Evolutionary conservation across 257 asterid genomes (phyloP).

Genomic region (Plantago major): DNA sequence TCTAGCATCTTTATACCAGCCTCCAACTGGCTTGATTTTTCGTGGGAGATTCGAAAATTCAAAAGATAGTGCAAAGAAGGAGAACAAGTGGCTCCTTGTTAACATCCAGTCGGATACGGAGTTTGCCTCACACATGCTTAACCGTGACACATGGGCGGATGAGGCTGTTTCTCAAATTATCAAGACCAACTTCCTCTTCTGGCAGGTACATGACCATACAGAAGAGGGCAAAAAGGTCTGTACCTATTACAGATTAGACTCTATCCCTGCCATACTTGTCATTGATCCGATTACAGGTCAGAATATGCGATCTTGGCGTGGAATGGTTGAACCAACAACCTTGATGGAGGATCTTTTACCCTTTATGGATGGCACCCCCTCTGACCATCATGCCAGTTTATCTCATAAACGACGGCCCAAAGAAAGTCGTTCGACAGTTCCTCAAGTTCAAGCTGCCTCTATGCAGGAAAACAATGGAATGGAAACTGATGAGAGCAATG

Average conservation of each 20-base stretch:
- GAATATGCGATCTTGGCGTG: constrained; percentile 87
- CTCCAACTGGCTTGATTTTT: constrained; percentile 86
- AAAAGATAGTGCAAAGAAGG: constrained; percentile 68
- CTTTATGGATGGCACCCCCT: constrained; percentile 87
- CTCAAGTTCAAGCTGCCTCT: constrained; percentile 53
- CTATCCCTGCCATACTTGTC: constrained; percentile 70
- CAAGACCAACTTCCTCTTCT: constrained; percentile 86
- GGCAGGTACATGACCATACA: constrained; percentile 84
- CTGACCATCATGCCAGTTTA: constrained; percentile 59
- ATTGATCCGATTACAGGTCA: constrained; percentile 96
- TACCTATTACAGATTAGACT: constrained; percentile 78
- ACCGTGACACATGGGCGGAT: constrained; percentile 98
- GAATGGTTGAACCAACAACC: constrained; percentile 92
- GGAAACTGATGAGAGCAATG: constrained; percentile 31
- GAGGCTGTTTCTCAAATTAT: constrained; percentile 97
- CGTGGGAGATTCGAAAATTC: constrained; percentile 95
- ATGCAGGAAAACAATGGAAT: constrained; percentile 51
- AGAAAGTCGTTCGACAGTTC: constrained; percentile 50
- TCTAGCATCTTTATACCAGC: constrained; percentile 95
- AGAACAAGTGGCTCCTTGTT: constrained; percentile 86
- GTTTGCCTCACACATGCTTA: constrained; percentile 97
- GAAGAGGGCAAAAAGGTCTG: constrained; percentile 99
- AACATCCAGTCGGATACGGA: constrained; percentile 90
- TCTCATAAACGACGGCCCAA: constrained; percentile 80
- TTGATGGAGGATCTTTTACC: constrained; percentile 88